A percentile compares a stretch with the other conserved stretches of the same genome.
phyloP scores from a whole-genome alignment of 208 protist genomes.

The Trypanosoma mega region DNA sequence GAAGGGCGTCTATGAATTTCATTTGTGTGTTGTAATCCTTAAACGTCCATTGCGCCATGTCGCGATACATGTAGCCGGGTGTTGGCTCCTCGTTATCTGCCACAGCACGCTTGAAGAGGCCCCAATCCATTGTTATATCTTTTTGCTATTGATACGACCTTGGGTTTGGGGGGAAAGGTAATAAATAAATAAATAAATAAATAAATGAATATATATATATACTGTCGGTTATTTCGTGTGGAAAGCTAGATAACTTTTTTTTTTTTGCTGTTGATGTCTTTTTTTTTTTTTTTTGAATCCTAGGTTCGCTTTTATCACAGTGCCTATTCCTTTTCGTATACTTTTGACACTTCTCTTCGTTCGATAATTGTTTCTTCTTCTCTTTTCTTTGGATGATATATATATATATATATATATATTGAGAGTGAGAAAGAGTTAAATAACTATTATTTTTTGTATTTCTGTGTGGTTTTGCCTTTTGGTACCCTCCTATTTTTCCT shows the following conservation, averaged over 20 bases:
- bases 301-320: too few species aligned
- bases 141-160: not conserved
- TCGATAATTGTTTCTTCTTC: too few species aligned
- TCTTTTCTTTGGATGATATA: too few species aligned
- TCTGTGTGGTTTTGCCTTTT: too few species aligned
- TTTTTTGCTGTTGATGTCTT: not conserved
- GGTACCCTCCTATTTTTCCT: too few species aligned
- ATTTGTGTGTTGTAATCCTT: slow-evolving; percentile 36
- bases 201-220: not conserved
- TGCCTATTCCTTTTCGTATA: not conserved
- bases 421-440: too few species aligned
- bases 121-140: slow-evolving; percentile 37
- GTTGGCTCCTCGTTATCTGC: slow-evolving; percentile 52
- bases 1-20: slow-evolving; percentile 44
- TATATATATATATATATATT: slow-evolving; percentile 17
- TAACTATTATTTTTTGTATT: too few species aligned
- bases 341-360: slow-evolving; percentile 7
- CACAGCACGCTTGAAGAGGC: slow-evolving; percentile 43
- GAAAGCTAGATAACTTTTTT: slow-evolving; percentile 8
- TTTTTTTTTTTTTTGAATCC: slow-evolving; percentile 7
- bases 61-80: slow-evolving; percentile 50
- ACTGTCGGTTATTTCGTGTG: not conserved
- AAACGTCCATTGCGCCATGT: slow-evolving; percentile 54
- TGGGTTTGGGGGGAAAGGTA: not conserved
- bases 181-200: not conserved